Base-by-base conservation (phyloP, 441 rosid genomes). In the Erodium texanum region DNA sequence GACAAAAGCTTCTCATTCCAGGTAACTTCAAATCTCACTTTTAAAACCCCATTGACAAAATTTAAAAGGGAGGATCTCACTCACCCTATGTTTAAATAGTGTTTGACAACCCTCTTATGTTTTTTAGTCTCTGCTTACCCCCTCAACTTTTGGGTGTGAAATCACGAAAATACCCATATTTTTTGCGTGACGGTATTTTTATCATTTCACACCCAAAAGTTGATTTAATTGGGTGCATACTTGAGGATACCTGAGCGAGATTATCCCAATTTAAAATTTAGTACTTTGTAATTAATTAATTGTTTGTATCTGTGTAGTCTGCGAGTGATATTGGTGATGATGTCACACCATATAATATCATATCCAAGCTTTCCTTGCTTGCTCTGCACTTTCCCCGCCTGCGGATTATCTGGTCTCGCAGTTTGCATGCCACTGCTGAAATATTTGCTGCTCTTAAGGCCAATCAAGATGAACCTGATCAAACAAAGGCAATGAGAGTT, bases 1-100 rank as follows among this genome's bases (percentile, higher is more conserved):
- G 99, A 94, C 82, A 94, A 88, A 81, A 92, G 97, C 85, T 94
- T 92, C 81, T 94, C 99, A 24, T 94, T 94, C 82, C 97, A 85
- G 98, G 99, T 88, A 80, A 74, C 34, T 22, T 11, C 2, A 36
- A 71, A 56, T 67, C 22, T 29, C 23, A 67, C 36, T 24, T 41
- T 64, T 56, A 58, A 67, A 66, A 43, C 19, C 27, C 68, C 18
- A 10, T 71, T 10, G 15, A 29, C 2, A 56, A 50, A 63, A 68
- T 32, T 32, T 64, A 27, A 1, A 27, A 27, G 1, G 29, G 29
- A 27, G 1, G 4, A 27, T 27, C 29, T 27, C 29, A 27, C 29
- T 27, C 4, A 4, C n/a, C n/a, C n/a, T n/a, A n/a, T n/a, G 29
- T 27, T 27, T 27, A 27, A 1, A 27, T 1, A 27, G 29, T 27